These are phyloP conservation scores for Rhytidiadelphus loreus DNA, from an alignment of 225 moss, liverwort and hornwort species.

Conservation along the genomic window DNA sequence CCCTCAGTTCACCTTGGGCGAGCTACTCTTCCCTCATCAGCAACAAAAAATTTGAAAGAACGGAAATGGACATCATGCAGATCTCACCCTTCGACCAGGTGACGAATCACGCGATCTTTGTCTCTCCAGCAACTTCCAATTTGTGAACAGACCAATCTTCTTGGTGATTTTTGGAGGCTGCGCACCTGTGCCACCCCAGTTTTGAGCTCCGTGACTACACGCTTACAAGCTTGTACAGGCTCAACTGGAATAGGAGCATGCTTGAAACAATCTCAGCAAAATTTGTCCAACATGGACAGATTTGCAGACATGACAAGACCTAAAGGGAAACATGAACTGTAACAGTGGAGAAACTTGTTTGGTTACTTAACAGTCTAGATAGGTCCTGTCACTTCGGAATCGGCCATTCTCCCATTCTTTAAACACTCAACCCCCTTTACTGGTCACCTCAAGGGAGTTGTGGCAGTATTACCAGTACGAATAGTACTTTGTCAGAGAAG, in stretches of 20 bases:
- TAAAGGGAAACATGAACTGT: not conserved
- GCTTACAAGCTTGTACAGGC: not conserved
- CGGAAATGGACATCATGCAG: not conserved
- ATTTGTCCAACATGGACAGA: not conserved
- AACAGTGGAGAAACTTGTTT: not conserved
- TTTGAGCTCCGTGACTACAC: not conserved
- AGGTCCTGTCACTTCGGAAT: not conserved
- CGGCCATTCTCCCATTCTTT: not conserved
- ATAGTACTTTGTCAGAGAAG: not conserved
- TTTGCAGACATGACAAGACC: not conserved
- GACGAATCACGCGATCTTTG: not conserved
- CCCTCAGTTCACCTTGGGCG: not conserved
- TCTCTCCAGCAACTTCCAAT: constrained; percentile 13
- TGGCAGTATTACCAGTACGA: not conserved
- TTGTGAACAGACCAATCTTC: constrained; percentile 5
- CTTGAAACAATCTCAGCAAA: not conserved
- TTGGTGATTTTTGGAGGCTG: constrained; percentile 3
- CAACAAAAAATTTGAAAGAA: not conserved
- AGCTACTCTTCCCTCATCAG: not conserved
- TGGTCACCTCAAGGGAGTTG: not conserved
- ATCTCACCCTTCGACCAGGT: constrained; percentile 4
- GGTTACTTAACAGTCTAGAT: not conserved
- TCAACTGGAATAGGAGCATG: not conserved
- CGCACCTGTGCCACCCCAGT: not conserved
- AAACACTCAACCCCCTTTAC: not conserved